Conservation (phyloP, 1,284 basidiomycete species). For the Leucoagaricus sp. region DNA sequence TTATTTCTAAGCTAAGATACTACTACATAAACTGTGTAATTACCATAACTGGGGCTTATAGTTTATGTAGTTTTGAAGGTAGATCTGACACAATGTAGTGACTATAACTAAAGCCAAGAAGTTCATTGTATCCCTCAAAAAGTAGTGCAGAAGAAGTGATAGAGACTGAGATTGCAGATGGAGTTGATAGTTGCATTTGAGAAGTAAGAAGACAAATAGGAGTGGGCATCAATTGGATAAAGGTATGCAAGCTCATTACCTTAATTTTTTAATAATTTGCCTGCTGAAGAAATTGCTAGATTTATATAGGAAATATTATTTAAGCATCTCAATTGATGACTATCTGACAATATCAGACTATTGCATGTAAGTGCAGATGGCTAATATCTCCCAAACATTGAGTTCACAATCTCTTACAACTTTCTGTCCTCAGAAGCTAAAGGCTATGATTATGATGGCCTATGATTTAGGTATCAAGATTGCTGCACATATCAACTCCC, state of each 20-base stretch:
- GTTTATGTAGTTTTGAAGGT: slow-evolving; percentile 29
- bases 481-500: slow-evolving; percentile 54
- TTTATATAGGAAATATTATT: slow-evolving; percentile 47
- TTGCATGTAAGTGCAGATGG: slow-evolving; percentile 45
- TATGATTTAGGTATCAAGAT: slow-evolving; percentile 58
- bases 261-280: slow-evolving; percentile 8
- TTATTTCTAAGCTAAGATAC: slow-evolving; percentile 64
- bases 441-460: slow-evolving; percentile 52
- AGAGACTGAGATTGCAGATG: slow-evolving; percentile 54
- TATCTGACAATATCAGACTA: slow-evolving; percentile 44
- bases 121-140: slow-evolving; percentile 45
- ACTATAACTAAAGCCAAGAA: slow-evolving; percentile 51
- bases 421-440: slow-evolving; percentile 50
- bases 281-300: slow-evolving; percentile 29
- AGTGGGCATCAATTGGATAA: slow-evolving; percentile 70
- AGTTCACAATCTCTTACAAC: slow-evolving; percentile 38
- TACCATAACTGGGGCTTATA: slow-evolving; percentile 62
- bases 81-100: background rate
- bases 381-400: slow-evolving; percentile 39
- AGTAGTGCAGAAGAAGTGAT: slow-evolving; percentile 53
- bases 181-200: slow-evolving; percentile 53
- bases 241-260: slow-evolving; percentile 36
- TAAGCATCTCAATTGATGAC: background rate
- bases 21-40: slow-evolving; percentile 65
- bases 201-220: slow-evolving; percentile 65